Percentiles rank a stretch among this genome's conserved stretches.
These are phyloP conservation scores for Saccharomycopsis crataegensis DNA, from an alignment of 1,139 yeast genomes.

Conservation along the genomic window DNA sequence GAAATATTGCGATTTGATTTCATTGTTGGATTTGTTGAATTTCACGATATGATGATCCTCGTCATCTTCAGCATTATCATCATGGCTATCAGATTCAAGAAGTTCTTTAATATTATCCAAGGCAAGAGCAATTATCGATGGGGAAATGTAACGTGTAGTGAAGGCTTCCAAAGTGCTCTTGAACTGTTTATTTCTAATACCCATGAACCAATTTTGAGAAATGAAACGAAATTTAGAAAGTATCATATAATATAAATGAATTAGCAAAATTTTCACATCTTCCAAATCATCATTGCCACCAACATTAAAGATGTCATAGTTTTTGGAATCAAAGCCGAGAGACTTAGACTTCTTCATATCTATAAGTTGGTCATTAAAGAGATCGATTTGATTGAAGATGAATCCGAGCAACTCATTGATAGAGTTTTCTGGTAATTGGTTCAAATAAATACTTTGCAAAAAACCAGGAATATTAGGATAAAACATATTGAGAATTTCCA, in stretches of 20 bases:
- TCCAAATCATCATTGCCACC: conserved; percentile 18
- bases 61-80: conserved; percentile 19
- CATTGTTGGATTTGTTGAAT: conserved; percentile 55
- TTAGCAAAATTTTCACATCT: conserved; percentile 37
- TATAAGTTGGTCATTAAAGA: conserved; percentile 24
- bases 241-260: conserved; percentile 50
- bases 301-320: not conserved
- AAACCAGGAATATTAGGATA: conserved; percentile 59
- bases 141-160: conserved; percentile 56
- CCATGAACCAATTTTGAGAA: conserved; percentile 66
- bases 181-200: conserved; percentile 49
- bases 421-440: conserved; percentile 42
- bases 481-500: conserved; percentile 53
- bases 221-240: conserved; percentile 59
- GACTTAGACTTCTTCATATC: conserved; percentile 26
- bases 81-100: conserved; percentile 30
- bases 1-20: conserved; percentile 63
- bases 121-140: conserved; percentile 52
- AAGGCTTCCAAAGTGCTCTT: conserved; percentile 55
- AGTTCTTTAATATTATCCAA: conserved; percentile 44
- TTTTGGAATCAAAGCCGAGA: conserved; percentile 10
- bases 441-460: conserved; percentile 52
- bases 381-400: conserved; percentile 43
- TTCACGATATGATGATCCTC: conserved; percentile 58
- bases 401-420: conserved; percentile 43